Base-by-base conservation (phyloP, 257 asterid species). In the Penstemon barbatus region DNA sequence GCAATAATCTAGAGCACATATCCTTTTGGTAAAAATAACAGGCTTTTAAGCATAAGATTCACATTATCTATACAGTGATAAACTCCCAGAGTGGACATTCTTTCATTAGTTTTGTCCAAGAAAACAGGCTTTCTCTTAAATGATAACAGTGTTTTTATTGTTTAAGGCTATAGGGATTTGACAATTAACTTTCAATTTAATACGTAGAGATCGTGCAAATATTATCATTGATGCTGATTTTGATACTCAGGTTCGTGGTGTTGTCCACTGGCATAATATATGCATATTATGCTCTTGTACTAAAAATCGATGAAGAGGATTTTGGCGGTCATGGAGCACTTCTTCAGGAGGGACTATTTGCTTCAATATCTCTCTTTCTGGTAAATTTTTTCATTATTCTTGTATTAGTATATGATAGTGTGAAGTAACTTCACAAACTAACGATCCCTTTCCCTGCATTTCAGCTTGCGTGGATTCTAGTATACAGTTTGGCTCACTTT, bases 401-500 rank as follows among this genome's bases (percentile, higher is more conserved):
- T 12, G 4, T 41, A 38, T 44, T 57, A 1, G 33, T 25, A 25
- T 25, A 25, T 25, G 33, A 25, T 25, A 25, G 19, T 49, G 18
- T 19, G n/a, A 41, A 49, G 56, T 69, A 44, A 71, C 12, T 57
- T 52, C 50, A 19, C 51, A 42, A 39, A 44, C 61, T 71, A 55
- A 75, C 58, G 25, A 41, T 67, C 38, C 3, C 63, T 39, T 63
- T 41, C 42, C 50, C 44, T 52, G 46, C 12, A 75, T 0, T 25
- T 70, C 97, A 90, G 99, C 89, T 93, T 41, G 84, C 85, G 0
- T 93, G 99, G 99, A 93, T 84, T 76, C 75, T 90, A 63, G 96
- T 85, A 73, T 93, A 90, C 97, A 93, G 99, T 80, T 86, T 90
- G 89, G 87, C 85, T 9, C 96, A 93, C 90, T 93, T 90, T 72